phyloP scores from a whole-genome alignment of 345 rosid genomes.

The Passiflora organensis region DNA sequence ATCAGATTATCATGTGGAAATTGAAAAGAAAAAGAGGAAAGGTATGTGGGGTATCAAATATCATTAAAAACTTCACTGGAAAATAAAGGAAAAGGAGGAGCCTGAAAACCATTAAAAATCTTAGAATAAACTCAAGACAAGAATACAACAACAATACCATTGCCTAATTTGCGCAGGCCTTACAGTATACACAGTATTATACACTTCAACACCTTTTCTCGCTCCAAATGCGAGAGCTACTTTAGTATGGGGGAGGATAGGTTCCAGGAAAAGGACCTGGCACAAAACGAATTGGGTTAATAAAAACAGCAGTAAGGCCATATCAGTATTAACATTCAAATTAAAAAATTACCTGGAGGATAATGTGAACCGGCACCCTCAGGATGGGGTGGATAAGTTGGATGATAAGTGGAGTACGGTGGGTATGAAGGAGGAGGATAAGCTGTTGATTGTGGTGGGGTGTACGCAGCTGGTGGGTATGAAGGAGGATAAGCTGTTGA shows the following conservation, averaged over 20 bases:
- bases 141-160: too few relatives aligned
- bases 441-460: too few relatives aligned
- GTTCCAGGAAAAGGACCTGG: slow-evolving; percentile 56
- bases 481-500: slow-evolving; percentile 6
- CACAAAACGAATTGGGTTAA: slow-evolving; percentile 3
- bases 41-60: too few relatives aligned
- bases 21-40: too few relatives aligned
- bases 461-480: slow-evolving; percentile 22
- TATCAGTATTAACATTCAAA: background rate
- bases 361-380: slow-evolving; percentile 39
- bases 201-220: slow-evolving; percentile 2
- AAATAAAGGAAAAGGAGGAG: background rate
- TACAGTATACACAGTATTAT: background rate
- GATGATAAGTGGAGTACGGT: slow-evolving; percentile 21
- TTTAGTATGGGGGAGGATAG: slow-evolving; percentile 56
- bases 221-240: slow-evolving; percentile 1
- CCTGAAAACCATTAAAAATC: background rate
- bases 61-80: too few relatives aligned
- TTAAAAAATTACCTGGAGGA: slow-evolving; percentile 40
- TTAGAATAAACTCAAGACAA: background rate
- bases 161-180: slow-evolving; percentile 4
- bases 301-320: too few relatives aligned
- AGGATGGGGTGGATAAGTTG: slow-evolving; percentile 28
- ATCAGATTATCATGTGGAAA: too few relatives aligned
- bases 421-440: too few relatives aligned